phyloP scores from a whole-genome alignment of 306 rosid species.

The Prunus salicina region DNA sequence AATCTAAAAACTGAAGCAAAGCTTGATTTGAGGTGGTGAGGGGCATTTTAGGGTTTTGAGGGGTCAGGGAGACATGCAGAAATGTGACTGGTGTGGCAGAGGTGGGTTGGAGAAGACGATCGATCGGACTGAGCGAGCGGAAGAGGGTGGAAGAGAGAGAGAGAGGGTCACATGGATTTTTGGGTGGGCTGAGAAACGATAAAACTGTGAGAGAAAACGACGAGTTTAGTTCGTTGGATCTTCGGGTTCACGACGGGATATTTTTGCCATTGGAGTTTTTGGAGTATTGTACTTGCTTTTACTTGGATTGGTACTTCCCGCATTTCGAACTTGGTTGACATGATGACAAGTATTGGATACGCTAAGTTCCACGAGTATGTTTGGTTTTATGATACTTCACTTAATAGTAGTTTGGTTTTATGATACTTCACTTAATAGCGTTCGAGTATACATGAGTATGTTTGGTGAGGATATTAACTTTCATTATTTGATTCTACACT shows the following conservation, averaged over 20 bases:
- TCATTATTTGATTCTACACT: too few relatives aligned
- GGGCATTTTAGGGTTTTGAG: background rate
- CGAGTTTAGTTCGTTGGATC: conserved; percentile 7
- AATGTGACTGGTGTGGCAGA: conserved; percentile 3
- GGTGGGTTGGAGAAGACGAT: conserved; percentile 37
- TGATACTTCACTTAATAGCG: too few relatives aligned
- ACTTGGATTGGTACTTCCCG: background rate
- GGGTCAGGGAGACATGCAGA: background rate
- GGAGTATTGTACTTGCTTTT: background rate
- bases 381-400: too few relatives aligned
- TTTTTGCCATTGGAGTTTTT: background rate
- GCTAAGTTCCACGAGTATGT: too few relatives aligned
- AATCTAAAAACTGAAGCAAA: too few relatives aligned
- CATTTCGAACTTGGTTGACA: too few relatives aligned
- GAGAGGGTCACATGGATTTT: conserved; percentile 20
- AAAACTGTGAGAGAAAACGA: background rate
- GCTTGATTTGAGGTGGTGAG: background rate
- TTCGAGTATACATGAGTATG: too few relatives aligned
- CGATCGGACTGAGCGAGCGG: background rate
- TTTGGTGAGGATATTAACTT: too few relatives aligned
- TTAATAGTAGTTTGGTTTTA: too few relatives aligned
- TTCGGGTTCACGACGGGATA: background rate
- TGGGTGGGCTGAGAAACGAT: background rate
- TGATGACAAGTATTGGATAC: too few relatives aligned
- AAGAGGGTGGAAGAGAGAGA: background rate